phyloP scores from a whole-genome alignment of 768 basidiomycete species.

The Collybia nuda region DNA sequence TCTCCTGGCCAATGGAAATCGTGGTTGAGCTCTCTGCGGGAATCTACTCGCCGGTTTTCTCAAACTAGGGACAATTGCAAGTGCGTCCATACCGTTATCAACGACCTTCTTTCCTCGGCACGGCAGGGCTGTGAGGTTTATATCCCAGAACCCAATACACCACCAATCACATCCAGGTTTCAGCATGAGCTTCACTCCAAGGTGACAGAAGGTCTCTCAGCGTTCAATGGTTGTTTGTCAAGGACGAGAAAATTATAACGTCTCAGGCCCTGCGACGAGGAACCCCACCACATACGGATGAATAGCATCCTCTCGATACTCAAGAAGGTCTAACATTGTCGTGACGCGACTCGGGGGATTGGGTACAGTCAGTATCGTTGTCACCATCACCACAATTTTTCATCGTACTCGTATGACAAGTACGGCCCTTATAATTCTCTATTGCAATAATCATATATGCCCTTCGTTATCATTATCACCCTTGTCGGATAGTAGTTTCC shows the following conservation, averaged over 20 bases:
- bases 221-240: no score
- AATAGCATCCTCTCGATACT: not conserved
- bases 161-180: not conserved
- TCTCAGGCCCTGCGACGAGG: conserved; percentile 8
- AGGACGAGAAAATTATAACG: no score
- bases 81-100: conserved; percentile 3
- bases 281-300: conserved; percentile 10
- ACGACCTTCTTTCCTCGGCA: not conserved
- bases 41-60: conserved; percentile 4
- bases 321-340: not conserved
- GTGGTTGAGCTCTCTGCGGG: conserved; percentile 10
- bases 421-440: not conserved
- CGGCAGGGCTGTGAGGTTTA: not conserved
- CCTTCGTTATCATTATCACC: not conserved
- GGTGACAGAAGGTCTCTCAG: not conserved
- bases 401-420: not conserved
- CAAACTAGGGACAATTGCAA: not conserved
- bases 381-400: not conserved
- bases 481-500: no score
- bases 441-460: not conserved
- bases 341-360: not conserved
- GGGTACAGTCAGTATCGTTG: not conserved
- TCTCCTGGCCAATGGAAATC: conserved; percentile 11
- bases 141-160: not conserved
- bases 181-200: not conserved